Conservation (phyloP, 805 yeast genomes). For the Cyberlindnera mycetangii region DNA sequence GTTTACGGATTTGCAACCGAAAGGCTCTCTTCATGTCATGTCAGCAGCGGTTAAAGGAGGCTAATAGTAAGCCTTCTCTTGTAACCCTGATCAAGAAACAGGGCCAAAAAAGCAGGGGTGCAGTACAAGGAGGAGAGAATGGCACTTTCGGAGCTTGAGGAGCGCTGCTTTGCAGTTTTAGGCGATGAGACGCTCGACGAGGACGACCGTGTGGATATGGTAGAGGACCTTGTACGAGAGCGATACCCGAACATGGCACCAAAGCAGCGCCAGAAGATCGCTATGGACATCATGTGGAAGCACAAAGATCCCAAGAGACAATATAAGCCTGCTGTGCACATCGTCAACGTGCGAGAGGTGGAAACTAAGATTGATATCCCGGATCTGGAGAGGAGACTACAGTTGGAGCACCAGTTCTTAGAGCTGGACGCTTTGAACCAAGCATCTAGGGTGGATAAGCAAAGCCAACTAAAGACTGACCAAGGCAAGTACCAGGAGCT, state of each 20-base stretch:
- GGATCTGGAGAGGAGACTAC: constrained; percentile 26
- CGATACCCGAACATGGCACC: constrained; percentile 18
- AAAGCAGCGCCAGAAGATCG: constrained; percentile 33
- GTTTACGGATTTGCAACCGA: neutral
- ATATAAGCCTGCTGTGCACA: constrained; percentile 13
- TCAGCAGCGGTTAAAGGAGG: no score
- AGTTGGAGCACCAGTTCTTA: constrained; percentile 23
- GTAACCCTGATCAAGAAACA: no score
- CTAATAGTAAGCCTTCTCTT: no score
- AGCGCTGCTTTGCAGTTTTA: constrained; percentile 31
- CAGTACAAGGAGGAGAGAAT: neutral
- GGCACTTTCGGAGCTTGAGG: constrained; percentile 19
- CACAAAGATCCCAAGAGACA: constrained; percentile 34
- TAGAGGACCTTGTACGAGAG: constrained; percentile 33
- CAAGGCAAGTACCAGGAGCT: constrained; percentile 19
- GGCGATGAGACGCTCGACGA: constrained; percentile 32
- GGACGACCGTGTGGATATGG: constrained; percentile 38
- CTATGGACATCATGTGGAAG: constrained; percentile 39
- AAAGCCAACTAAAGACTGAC: neutral
- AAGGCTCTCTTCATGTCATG: no score
- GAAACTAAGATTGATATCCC: constrained; percentile 24
- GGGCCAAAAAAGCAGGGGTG: neutral
- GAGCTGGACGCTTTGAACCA: constrained; percentile 17
- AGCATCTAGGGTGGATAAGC: neutral
- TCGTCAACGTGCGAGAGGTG: constrained; percentile 23